These are phyloP conservation scores for Phytophthora fragariae DNA, from an alignment of 352 stramenopile genomes.

Conservation along the genomic window DNA sequence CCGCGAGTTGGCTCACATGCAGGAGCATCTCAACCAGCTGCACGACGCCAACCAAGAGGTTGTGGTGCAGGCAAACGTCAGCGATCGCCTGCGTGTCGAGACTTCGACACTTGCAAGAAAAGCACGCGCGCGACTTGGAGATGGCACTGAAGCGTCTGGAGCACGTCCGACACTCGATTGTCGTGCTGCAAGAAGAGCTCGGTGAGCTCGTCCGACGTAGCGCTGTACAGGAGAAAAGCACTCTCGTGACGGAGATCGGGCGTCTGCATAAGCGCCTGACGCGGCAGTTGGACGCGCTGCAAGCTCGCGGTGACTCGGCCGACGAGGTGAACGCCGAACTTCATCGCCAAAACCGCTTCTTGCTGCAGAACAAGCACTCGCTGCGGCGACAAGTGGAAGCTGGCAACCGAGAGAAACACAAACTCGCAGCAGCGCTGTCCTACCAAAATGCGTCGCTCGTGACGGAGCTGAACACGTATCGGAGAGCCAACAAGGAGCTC, in stretches of 20 bases:
- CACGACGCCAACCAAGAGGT: conserved; percentile 76
- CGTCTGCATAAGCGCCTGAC: conserved; percentile 73
- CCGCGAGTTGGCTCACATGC: conserved; percentile 67
- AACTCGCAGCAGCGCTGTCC: conserved; percentile 72
- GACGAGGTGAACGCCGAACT: conserved; percentile 77
- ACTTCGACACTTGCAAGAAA: conserved; percentile 48
- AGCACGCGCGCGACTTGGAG: conserved; percentile 52
- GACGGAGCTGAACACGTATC: conserved; percentile 66
- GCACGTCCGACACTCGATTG: conserved; percentile 58
- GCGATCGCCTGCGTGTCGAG: conserved; percentile 63
- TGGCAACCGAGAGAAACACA: conserved; percentile 69
- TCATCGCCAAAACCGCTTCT: conserved; percentile 76
- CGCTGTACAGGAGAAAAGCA: conserved; percentile 68
- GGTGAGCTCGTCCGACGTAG: conserved; percentile 67
- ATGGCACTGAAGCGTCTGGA: conserved; percentile 49
- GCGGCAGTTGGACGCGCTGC: conserved; percentile 58
- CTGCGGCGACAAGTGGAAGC: conserved; percentile 70
- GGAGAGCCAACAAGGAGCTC: conserved; percentile 75
- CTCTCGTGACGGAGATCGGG: conserved; percentile 65
- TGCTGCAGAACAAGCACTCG: conserved; percentile 81
- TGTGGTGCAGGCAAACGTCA: conserved; percentile 73
- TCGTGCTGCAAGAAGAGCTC: conserved; percentile 72
- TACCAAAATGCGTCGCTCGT: conserved; percentile 78
- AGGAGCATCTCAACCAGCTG: conserved; percentile 62
- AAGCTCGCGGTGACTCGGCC: conserved; percentile 54